phyloP scores from a whole-genome alignment of 352 stramenopile species.

The Thalassiosira hispida region DNA sequence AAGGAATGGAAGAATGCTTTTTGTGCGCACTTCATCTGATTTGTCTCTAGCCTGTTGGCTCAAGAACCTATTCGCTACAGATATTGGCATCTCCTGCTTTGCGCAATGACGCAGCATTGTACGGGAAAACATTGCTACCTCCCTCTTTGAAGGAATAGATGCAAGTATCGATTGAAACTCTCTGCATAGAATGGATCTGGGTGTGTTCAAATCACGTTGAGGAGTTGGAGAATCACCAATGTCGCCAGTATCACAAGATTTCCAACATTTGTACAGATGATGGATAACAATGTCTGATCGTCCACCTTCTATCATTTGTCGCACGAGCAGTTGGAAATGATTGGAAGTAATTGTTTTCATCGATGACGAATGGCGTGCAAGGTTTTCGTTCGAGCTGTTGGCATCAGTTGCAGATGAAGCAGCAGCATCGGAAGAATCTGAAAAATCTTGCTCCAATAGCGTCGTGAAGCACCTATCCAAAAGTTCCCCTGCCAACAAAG shows the following conservation, averaged over 20 bases:
- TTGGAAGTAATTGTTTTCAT: constrained; percentile 24
- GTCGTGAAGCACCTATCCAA: constrained; percentile 3
- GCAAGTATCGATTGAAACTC: constrained; percentile 33
- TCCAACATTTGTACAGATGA: constrained; percentile 38
- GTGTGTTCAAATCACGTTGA: constrained; percentile 6
- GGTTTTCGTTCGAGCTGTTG: constrained; percentile 6
- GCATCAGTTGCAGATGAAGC: too few species aligned
- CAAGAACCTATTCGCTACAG: not conserved
- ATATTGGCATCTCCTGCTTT: constrained; percentile 19
- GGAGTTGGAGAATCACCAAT: not conserved
- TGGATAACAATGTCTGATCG: constrained; percentile 22
- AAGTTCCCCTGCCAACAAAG: constrained; percentile 26
- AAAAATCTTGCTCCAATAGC: not conserved
- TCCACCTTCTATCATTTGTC: constrained; percentile 44
- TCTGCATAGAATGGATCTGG: constrained; percentile 35
- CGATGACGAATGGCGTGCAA: not conserved
- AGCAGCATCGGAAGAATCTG: too few species aligned
- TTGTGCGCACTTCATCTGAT: constrained; percentile 29
- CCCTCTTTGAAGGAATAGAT: constrained; percentile 45
- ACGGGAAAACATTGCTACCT: constrained; percentile 34
- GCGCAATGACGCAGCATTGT: constrained; percentile 23
- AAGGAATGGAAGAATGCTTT: constrained; percentile 38
- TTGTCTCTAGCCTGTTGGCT: constrained; percentile 9
- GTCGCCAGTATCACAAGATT: constrained; percentile 13
- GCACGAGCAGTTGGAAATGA: constrained; percentile 49